phyloP scores from a whole-genome alignment of 148 eudicot genomes.

The Cornus florida region DNA sequence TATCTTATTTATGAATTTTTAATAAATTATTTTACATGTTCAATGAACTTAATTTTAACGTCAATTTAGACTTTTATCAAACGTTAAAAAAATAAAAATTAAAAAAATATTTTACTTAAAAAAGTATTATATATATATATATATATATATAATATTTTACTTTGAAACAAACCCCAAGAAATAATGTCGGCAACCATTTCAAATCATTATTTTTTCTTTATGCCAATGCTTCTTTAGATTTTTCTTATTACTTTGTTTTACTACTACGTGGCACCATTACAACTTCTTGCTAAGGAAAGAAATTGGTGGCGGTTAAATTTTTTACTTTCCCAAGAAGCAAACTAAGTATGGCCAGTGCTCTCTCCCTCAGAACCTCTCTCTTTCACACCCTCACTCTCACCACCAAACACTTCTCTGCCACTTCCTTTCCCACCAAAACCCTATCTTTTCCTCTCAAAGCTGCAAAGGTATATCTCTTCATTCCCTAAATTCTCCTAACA shows the following conservation, averaged over 20 bases:
- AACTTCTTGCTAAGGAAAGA: neutral
- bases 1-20: no score
- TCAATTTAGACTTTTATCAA: no score
- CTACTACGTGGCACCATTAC: neutral
- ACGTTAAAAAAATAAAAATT: no score
- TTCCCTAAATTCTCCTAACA: neutral
- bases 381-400: constrained; percentile 22
- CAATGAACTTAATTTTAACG: no score
- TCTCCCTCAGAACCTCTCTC: constrained; percentile 27
- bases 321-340: neutral
- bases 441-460: constrained; percentile 34
- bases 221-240: no score
- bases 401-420: constrained; percentile 12
- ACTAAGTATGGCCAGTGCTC: constrained; percentile 20
- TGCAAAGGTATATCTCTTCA: constrained; percentile 14
- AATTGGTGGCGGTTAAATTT: neutral
- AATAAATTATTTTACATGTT: no score
- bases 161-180: no score
- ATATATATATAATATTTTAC: no score
- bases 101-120: no score
- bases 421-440: constrained; percentile 9
- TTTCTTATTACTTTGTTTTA: neutral
- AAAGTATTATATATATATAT: no score
- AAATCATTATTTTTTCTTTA: no score
- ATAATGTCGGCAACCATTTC: no score